phyloP scores from a whole-genome alignment of 2,329 filamentous ascomycete genomes.

The Hypoxylon sp. region DNA sequence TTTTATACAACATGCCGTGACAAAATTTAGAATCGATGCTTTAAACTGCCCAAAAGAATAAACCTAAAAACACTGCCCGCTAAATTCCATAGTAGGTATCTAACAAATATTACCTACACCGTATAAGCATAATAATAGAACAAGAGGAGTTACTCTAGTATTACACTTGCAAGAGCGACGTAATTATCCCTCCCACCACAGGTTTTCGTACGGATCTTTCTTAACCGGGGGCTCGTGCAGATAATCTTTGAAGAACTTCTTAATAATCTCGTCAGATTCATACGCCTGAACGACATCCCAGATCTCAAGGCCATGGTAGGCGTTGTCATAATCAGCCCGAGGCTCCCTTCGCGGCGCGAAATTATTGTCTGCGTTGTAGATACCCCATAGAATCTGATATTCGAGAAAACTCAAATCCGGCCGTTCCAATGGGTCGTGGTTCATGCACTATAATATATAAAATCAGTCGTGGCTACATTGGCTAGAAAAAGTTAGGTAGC shows the following conservation, averaged over 20 bases:
- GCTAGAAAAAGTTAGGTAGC: background rate
- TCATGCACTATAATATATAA: conserved; percentile 1
- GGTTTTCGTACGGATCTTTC: background rate
- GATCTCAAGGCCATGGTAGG: background rate
- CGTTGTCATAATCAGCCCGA: background rate
- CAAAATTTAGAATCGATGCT: background rate
- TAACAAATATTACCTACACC: background rate
- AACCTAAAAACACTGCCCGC: background rate
- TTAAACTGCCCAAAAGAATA: background rate
- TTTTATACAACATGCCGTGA: too few species aligned
- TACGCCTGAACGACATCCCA: background rate
- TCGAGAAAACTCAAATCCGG: background rate
- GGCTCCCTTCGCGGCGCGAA: background rate
- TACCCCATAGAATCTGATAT: background rate
- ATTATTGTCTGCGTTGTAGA: background rate
- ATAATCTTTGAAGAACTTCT: conserved; percentile 24
- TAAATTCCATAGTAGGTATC: background rate
- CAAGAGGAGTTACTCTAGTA: background rate
- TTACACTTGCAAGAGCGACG: background rate
- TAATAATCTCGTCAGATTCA: conserved; percentile 9
- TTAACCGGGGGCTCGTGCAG: background rate
- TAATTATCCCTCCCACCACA: conserved; percentile 12
- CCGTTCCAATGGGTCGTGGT: background rate
- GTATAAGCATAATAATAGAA: background rate
- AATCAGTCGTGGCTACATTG: background rate